Base-by-base conservation (phyloP, 768 basidiomycete species). In the Suillus discolor region DNA sequence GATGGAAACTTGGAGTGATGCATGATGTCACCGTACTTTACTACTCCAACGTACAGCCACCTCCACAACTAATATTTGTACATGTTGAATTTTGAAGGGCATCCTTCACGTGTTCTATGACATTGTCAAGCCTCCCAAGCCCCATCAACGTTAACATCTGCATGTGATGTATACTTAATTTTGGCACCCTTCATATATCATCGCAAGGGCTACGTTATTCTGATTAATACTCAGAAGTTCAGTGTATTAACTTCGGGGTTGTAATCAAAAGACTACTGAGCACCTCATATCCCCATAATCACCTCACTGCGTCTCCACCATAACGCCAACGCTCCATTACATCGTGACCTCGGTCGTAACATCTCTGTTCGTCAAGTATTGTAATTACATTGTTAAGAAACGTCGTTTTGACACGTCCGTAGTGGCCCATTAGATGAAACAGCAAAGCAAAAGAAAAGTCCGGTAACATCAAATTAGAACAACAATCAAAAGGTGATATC, bases 281-380 rank as follows among this genome's bases (percentile, higher is more conserved):
- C 12, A 55, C 54, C 13, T 13, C 12, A n/a, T 6, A 55, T 36
- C 31, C 5, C 18, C 13, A 13, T 28, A 11, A 11, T 23, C 38
- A 41, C 8, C 39, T 18, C 16, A 25, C 2, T 15, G 15, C 6
- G 31, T 31, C 6, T 31, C 57, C 36, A 15, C 36, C 11, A 3
- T n/a, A n/a, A n/a, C 36, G 20, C 4, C 31, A 54, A 11, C 5
- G 11, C 1, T 34, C 53, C 15, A 8, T 16, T 53, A 15, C 16
- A 3, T 28, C 9, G 31, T 31, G 31, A 20, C 25, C 20, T 28
- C 23, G 11, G 9, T 34, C 31, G 20, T 36, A n/a, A 34, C 6
- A 60, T 60, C 38, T 41, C 8, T 59, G 57, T 59, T 60, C 59
- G 18, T 60, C 59, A 31, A 13, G 28, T 41, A 42, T 60, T 28